Evolutionary conservation across 352 stramenopile species (phyloP).

Genomic region (Stramenopiles sp.): DNA sequence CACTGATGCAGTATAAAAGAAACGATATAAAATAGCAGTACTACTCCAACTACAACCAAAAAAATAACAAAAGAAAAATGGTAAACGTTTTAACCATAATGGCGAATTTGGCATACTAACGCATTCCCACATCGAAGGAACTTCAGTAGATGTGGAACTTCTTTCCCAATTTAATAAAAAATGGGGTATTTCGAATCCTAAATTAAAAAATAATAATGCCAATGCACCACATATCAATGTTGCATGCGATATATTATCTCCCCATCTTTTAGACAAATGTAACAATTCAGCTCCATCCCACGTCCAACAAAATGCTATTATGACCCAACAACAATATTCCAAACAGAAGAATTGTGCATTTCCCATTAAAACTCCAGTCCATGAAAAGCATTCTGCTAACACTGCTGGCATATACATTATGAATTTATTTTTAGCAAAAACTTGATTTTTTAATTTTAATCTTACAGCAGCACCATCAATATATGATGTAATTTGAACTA

Average conservation of each 20-base stretch:
- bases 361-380: not conserved
- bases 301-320: not conserved
- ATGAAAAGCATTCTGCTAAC: not conserved
- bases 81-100: not conserved
- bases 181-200: not conserved
- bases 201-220: not conserved
- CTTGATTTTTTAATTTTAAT: not conserved
- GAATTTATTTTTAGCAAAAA: not conserved
- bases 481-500: not conserved
- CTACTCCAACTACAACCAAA: not conserved
- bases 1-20: not conserved
- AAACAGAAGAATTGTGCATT: not conserved
- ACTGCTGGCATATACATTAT: not conserved
- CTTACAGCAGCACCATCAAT: not conserved
- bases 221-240: not conserved
- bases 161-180: not conserved
- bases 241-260: not conserved
- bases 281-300: not conserved
- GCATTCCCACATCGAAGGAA: not conserved
- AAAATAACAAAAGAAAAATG: not conserved
- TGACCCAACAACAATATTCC: not conserved
- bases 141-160: not conserved
- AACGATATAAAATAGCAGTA: not conserved
- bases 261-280: not conserved
- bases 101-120: not conserved